These are phyloP conservation scores for Candida vaughaniae DNA, from an alignment of 805 yeast genomes.

Conservation along the genomic window DNA sequence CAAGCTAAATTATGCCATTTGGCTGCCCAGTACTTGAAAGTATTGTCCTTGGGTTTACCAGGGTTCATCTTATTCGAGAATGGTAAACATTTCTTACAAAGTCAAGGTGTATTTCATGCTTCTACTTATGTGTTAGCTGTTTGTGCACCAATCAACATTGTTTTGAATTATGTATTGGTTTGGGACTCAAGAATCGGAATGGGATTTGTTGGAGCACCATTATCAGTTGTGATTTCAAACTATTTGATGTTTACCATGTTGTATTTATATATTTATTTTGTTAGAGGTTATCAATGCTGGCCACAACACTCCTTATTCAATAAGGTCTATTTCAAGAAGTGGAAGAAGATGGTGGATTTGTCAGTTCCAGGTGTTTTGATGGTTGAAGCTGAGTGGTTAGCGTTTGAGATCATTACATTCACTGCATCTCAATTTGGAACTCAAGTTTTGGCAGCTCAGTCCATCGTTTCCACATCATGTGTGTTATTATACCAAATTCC, in stretches of 20 bases:
- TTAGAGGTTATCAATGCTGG: slow-evolving; percentile 48
- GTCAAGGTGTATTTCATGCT: slow-evolving; percentile 79
- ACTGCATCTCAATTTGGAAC: slow-evolving; percentile 69
- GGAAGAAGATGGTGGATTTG: slow-evolving; percentile 62
- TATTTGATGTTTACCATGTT: slow-evolving; percentile 67
- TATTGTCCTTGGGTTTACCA: slow-evolving; percentile 65
- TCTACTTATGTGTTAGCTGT: slow-evolving; percentile 67
- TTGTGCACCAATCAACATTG: slow-evolving; percentile 74
- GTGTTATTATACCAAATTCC: slow-evolving; percentile 71
- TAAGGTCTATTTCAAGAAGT: slow-evolving; percentile 43
- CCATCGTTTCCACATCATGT: slow-evolving; percentile 67
- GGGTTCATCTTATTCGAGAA: slow-evolving; percentile 73
- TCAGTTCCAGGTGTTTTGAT: slow-evolving; percentile 74
- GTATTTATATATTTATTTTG: slow-evolving; percentile 42
- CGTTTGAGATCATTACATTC: slow-evolving; percentile 72
- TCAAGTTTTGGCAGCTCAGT: slow-evolving; percentile 67
- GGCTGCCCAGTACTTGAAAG: slow-evolving; percentile 58
- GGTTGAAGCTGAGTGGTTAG: slow-evolving; percentile 78
- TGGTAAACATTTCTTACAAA: slow-evolving; percentile 69
- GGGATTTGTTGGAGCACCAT: slow-evolving; percentile 78
- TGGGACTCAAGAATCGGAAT: slow-evolving; percentile 56
- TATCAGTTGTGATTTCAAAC: slow-evolving; percentile 68
- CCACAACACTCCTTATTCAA: slow-evolving; percentile 29
- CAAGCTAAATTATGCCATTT: slow-evolving; percentile 29
- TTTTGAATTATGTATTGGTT: slow-evolving; percentile 66